These are phyloP conservation scores for Linderina pennispora DNA, from an alignment of 192 early-diverging fungal genomes.

Conservation along the genomic window DNA sequence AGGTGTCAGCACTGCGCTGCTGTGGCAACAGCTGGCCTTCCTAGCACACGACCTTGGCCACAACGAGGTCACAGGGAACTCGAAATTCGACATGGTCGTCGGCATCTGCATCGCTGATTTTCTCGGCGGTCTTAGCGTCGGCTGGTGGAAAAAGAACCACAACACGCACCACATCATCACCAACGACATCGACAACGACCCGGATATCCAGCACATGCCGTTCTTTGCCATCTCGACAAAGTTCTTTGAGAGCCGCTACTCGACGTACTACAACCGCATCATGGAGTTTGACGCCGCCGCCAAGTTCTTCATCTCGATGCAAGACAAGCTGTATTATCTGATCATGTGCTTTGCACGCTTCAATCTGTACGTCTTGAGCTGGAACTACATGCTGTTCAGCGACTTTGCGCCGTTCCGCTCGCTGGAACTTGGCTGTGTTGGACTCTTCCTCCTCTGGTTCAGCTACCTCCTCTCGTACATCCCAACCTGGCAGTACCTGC, in stretches of 20 bases:
- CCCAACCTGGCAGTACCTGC: conserved; percentile 56
- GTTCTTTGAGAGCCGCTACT: conserved; percentile 78
- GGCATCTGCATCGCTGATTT: conserved; percentile 78
- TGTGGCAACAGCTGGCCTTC: conserved; percentile 93
- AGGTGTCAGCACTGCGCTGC: conserved; percentile 56
- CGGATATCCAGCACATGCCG: conserved; percentile 96
- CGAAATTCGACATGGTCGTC: conserved; percentile 67
- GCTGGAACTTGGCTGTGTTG: conserved; percentile 70
- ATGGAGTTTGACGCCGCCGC: conserved; percentile 76
- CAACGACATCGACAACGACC: conserved; percentile 92
- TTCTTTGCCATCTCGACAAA: conserved; percentile 84
- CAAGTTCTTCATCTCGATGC: conserved; percentile 68
- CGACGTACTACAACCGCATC: conserved; percentile 79
- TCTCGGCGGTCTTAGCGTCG: conserved; percentile 82
- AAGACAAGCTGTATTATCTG: conserved; percentile 84
- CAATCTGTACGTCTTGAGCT: conserved; percentile 79
- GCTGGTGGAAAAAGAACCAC: conserved; percentile 98
- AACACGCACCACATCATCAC: conserved; percentile 97
- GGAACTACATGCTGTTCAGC: conserved; percentile 58
- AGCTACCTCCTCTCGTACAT: conserved; percentile 58
- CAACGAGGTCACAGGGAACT: conserved; percentile 76
- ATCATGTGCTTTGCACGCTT: conserved; percentile 87
- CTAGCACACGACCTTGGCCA: conserved; percentile 97
- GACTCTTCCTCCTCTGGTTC: conserved; percentile 78
- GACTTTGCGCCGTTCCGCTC: conserved; percentile 64